A percentile compares a stretch with the other conserved stretches of the same genome.
phyloP scores from a whole-genome alignment of 331 rosid species.

The Prunus yedoensis region DNA sequence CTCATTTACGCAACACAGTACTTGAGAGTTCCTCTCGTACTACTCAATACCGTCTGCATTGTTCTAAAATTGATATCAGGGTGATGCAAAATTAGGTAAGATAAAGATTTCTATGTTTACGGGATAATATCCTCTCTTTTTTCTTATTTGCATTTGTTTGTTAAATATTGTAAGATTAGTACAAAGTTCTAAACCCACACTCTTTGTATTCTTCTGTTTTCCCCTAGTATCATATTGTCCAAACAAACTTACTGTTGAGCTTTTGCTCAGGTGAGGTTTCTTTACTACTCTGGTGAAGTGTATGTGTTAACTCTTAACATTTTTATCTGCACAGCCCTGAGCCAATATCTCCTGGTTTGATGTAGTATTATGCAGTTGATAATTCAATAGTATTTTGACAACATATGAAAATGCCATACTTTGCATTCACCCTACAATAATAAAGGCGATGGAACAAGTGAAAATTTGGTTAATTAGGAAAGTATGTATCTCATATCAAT shows the following conservation, averaged over 20 bases:
- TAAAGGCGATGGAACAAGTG: not conserved
- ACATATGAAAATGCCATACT: not conserved
- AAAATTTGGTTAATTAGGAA: not conserved
- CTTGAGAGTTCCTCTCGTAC: conserved; percentile 72
- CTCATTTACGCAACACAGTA: conserved; percentile 74
- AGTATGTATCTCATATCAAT: not conserved
- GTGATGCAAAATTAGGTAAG: conserved; percentile 48
- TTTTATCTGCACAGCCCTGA: not conserved
- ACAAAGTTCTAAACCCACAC: not conserved
- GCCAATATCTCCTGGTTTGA: not conserved
- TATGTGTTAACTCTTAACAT: too few species aligned
- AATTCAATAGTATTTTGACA: not conserved
- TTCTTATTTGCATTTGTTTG: not conserved
- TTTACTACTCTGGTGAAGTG: not conserved
- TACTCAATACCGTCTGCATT: conserved; percentile 58
- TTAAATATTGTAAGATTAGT: not conserved
- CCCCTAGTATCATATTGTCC: not conserved
- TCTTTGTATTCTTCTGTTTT: not conserved
- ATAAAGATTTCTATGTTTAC: conserved; percentile 14
- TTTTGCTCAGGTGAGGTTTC: not conserved
- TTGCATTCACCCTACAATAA: not conserved
- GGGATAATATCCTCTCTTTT: not conserved
- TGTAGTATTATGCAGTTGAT: not conserved
- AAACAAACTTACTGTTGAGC: not conserved
- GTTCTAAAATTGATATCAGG: conserved; percentile 67